phyloP scores from a whole-genome alignment of 2,329 filamentous ascomycete genomes.

The Colletotrichum eremochloae region DNA sequence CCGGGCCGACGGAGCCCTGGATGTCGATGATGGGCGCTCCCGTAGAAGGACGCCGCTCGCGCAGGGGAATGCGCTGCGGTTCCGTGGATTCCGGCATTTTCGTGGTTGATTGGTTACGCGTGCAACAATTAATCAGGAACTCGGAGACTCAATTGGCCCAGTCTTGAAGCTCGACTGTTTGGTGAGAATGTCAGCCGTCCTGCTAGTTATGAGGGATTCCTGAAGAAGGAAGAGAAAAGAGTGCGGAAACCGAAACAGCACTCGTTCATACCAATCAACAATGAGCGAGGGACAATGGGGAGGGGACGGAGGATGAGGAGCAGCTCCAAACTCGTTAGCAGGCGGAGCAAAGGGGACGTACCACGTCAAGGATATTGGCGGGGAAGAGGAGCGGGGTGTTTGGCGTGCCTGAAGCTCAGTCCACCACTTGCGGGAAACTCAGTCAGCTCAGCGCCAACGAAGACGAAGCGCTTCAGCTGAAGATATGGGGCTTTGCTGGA shows the following conservation, averaged over 20 bases:
- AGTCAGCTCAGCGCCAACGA: slow-evolving; percentile 20
- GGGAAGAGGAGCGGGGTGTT: slow-evolving; percentile 36
- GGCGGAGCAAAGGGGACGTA: slow-evolving; percentile 31
- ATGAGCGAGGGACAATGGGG: slow-evolving; percentile 2
- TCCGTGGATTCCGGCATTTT: slow-evolving; percentile 51
- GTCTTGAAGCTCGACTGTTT: slow-evolving; percentile 1
- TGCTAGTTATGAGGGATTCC: slow-evolving; percentile 7
- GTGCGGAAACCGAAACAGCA: slow-evolving; percentile 12
- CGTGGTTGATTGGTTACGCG: slow-evolving; percentile 37
- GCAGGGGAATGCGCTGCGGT: slow-evolving; percentile 58
- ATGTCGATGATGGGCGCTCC: slow-evolving; percentile 89
- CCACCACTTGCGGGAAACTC: slow-evolving; percentile 32
- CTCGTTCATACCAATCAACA: slow-evolving; percentile 12
- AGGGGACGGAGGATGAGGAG: slow-evolving; percentile 17
- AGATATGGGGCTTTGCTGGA: neutral
- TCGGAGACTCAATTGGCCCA: slow-evolving; percentile 22
- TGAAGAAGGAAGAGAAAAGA: neutral
- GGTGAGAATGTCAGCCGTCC: neutral
- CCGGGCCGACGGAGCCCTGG: slow-evolving; percentile 86
- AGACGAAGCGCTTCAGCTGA: slow-evolving; percentile 8
- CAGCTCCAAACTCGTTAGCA: slow-evolving; percentile 29
- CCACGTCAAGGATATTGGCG: slow-evolving; percentile 35
- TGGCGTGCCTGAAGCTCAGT: slow-evolving; percentile 39
- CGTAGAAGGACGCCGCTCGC: slow-evolving; percentile 85
- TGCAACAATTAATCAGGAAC: neutral